phyloP scores from a whole-genome alignment of 2,329 filamentous ascomycete genomes.

The Pseudogymnoascus sp. region DNA sequence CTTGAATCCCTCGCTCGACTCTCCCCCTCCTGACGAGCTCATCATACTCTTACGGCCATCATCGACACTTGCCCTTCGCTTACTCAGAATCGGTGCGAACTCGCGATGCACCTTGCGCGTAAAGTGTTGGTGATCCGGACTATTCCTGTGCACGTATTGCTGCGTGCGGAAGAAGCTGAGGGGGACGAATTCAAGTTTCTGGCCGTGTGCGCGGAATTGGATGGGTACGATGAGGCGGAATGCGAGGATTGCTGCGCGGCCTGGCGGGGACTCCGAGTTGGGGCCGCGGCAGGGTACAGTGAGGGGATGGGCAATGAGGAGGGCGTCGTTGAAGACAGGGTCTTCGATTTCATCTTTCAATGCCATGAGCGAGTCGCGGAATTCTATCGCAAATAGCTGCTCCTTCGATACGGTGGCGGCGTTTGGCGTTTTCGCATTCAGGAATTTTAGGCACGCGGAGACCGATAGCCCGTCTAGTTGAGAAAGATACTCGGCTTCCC shows the following conservation, averaged over 20 bases:
- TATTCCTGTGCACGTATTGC: conserved; percentile 51
- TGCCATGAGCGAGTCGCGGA: conserved; percentile 36
- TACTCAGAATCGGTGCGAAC: conserved; percentile 42
- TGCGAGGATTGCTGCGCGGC: conserved; percentile 38
- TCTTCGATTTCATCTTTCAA: conserved; percentile 38
- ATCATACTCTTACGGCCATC: not conserved
- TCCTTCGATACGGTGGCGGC: conserved; percentile 29
- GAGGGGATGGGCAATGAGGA: conserved; percentile 37
- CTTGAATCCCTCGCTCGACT: not conserved
- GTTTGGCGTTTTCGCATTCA: conserved; percentile 32
- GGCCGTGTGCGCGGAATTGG: conserved; percentile 43
- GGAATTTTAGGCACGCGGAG: conserved; percentile 30
- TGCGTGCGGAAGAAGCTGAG: conserved; percentile 58
- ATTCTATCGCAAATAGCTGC: conserved; percentile 36
- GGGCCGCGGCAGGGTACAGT: conserved; percentile 33
- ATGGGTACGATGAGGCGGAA: conserved; percentile 56
- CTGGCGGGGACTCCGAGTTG: conserved; percentile 20
- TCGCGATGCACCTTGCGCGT: conserved; percentile 53
- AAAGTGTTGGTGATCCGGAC: conserved; percentile 50
- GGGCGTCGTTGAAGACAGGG: conserved; percentile 38
- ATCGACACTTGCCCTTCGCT: conserved; percentile 15
- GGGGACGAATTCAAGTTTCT: conserved; percentile 51
- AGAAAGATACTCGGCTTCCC: conserved; percentile 47
- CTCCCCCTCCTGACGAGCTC: not conserved
- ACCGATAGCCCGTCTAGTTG: conserved; percentile 41